phyloP scores from a whole-genome alignment of 2,329 filamentous ascomycete genomes.

The Parascedosporium putredinis region DNA sequence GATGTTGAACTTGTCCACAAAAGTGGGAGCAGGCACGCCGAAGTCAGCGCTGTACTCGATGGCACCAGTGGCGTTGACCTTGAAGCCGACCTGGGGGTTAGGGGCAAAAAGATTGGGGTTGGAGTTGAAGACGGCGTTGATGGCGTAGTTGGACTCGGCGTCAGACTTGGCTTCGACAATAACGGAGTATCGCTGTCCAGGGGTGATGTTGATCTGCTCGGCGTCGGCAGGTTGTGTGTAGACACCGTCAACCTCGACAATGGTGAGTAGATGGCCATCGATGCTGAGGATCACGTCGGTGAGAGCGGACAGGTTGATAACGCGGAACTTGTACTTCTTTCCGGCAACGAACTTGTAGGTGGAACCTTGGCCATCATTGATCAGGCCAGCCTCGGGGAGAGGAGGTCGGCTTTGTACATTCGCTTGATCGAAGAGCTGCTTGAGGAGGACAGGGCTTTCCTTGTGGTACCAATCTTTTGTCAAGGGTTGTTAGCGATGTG shows the following conservation, averaged over 20 bases:
- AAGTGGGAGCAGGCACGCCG: slow-evolving; percentile 16
- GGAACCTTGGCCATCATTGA: slow-evolving; percentile 35
- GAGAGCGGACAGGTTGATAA: slow-evolving; percentile 34
- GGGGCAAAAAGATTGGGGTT: slow-evolving; percentile 25
- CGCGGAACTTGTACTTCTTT: slow-evolving; percentile 29
- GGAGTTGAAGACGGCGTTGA: slow-evolving; percentile 30
- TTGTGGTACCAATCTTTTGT: slow-evolving; percentile 50
- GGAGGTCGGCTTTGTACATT: slow-evolving; percentile 42
- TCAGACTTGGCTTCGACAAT: slow-evolving; percentile 28
- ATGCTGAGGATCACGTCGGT: slow-evolving; percentile 31
- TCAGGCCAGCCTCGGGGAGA: slow-evolving; percentile 37
- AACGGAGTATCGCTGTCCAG: slow-evolving; percentile 37
- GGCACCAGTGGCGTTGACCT: slow-evolving; percentile 32
- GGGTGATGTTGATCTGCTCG: slow-evolving; percentile 28
- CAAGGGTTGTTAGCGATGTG: too few species aligned
- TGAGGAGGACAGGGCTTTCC: slow-evolving; percentile 36
- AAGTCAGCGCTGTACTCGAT: slow-evolving; percentile 26
- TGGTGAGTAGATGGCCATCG: slow-evolving; percentile 28
- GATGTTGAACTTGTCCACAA: slow-evolving; percentile 44
- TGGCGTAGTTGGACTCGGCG: slow-evolving; percentile 30
- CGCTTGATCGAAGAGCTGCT: slow-evolving; percentile 31
- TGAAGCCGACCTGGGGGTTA: slow-evolving; percentile 17
- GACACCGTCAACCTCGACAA: slow-evolving; percentile 33
- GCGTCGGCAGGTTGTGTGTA: slow-evolving; percentile 26
- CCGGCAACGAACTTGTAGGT: slow-evolving; percentile 7